Conservation (phyloP, 441 rosid genomes). For the Euphorbia celastroides region DNA sequence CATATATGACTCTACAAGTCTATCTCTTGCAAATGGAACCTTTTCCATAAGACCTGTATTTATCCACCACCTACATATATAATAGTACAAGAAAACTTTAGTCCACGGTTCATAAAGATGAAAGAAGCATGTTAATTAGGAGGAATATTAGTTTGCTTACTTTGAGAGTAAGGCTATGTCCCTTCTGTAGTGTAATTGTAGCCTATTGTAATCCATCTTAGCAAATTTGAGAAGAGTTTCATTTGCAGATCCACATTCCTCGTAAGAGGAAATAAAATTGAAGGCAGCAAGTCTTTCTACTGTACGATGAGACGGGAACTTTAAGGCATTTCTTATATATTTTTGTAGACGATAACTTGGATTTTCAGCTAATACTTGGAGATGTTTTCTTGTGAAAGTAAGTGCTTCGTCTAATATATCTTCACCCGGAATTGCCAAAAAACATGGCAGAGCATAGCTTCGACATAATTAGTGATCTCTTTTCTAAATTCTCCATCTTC, state of each 20-base stretch:
- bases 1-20: background rate
- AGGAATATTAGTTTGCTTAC: background rate
- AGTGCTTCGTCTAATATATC: slow-evolving; percentile 1
- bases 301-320: background rate
- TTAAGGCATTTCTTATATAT: background rate
- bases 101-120: too few relatives aligned
- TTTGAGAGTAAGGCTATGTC: background rate
- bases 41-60: background rate
- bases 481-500: background rate
- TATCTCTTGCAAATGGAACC: background rate
- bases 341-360: background rate
- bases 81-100: too few relatives aligned
- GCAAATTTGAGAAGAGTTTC: background rate
- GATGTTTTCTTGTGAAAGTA: background rate
- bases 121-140: background rate
- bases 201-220: background rate
- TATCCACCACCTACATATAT: background rate
- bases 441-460: background rate
- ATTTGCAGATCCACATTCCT: background rate
- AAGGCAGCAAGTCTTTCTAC: background rate
- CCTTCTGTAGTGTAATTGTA: background rate
- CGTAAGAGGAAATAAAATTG: background rate
- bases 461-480: background rate
- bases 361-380: background rate
- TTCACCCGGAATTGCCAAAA: background rate